A percentile compares a stretch with the other conserved stretches of the same genome.
These are phyloP conservation scores for Pichia californica DNA, from an alignment of 805 yeast species.

Conservation along the genomic window DNA sequence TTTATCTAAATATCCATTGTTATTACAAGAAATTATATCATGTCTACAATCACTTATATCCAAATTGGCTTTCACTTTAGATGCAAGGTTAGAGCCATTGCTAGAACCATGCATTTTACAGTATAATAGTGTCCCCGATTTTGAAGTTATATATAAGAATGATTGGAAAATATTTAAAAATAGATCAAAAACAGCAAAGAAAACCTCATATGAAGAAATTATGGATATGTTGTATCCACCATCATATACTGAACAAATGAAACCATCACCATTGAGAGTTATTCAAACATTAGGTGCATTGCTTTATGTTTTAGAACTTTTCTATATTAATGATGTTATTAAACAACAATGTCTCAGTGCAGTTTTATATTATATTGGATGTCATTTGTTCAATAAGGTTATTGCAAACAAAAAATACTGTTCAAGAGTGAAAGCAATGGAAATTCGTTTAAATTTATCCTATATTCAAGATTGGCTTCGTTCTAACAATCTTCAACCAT, in stretches of 20 bases:
- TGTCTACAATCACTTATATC: conserved; percentile 55
- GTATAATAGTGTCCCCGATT: conserved; percentile 77
- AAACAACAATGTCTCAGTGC: conserved; percentile 72
- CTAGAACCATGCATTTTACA: conserved; percentile 65
- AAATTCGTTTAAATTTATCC: conserved; percentile 79
- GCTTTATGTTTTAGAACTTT: conserved; percentile 75
- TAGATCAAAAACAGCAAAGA: conserved; percentile 31
- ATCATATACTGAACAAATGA: conserved; percentile 65
- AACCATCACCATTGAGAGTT: conserved; percentile 82
- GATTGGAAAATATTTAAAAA: conserved; percentile 50
- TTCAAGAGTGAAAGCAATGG: conserved; percentile 81
- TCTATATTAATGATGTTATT: conserved; percentile 72
- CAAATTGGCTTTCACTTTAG: conserved; percentile 61
- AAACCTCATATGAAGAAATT: conserved; percentile 62
- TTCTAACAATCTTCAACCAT: conserved; percentile 49
- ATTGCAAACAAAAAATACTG: conserved; percentile 61
- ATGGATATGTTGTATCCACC: conserved; percentile 80
- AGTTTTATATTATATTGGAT: conserved; percentile 71
- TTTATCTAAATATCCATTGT: conserved; percentile 46
- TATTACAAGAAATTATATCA: conserved; percentile 53
- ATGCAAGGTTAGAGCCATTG: conserved; percentile 49
- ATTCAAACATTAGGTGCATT: conserved; percentile 87
- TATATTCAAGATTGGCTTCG: conserved; percentile 92
- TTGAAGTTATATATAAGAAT: conserved; percentile 69
- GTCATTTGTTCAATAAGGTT: conserved; percentile 66